Base-by-base conservation (phyloP, 2,329 filamentous ascomycete species). In the Alternaria sp. region DNA sequence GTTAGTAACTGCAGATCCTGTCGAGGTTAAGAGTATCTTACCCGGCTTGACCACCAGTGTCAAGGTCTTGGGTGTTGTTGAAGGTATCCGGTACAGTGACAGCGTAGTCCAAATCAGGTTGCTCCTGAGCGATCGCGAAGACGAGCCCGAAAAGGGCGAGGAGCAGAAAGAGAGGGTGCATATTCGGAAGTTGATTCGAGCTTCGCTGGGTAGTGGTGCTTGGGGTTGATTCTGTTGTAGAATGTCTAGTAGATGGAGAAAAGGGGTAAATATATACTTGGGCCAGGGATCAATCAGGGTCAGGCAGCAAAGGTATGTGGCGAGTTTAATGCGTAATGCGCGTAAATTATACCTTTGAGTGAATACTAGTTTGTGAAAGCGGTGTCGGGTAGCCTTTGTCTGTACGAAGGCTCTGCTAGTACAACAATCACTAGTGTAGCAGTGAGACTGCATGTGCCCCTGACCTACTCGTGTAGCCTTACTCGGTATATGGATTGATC, bases 11-110 rank as follows among this genome's bases (percentile, higher is more conserved):
- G 29, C 29, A 4, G 21, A 4, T 9, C 8, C 7, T 13, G 14
- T 40, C 6, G 7, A 11, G 21, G 2, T 24, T 6, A n/a, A 3
- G 17, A 26, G 33, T 24, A 8, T 26, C 44, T 7, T 9, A 48
- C 44, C 44, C 44, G 24, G 44, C 44, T 10, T 48, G 44, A 10
- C 31, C 44, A 24, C 44, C 44, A 11, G 44, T 48, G 17, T 48
- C 44, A n/a, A 36, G 31, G 21, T 33, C 29, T 8, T 33, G n/a
- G 5, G 29, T 23, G 7, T 13, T 33, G 5, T 48, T n/a, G 31
- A 36, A n/a, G 8, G 13, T 14, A 0, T 13, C 44, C 1, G 28
- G 44, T 13, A n/a, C 17, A 14, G 44, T 11, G 17, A 2, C 1
- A 31, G 29, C 8, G 29, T 31, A 31, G 17, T 17, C 17, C 17